phyloP scores from a whole-genome alignment of 1,139 yeast genomes.

The Magnusiomyces magnusii region DNA sequence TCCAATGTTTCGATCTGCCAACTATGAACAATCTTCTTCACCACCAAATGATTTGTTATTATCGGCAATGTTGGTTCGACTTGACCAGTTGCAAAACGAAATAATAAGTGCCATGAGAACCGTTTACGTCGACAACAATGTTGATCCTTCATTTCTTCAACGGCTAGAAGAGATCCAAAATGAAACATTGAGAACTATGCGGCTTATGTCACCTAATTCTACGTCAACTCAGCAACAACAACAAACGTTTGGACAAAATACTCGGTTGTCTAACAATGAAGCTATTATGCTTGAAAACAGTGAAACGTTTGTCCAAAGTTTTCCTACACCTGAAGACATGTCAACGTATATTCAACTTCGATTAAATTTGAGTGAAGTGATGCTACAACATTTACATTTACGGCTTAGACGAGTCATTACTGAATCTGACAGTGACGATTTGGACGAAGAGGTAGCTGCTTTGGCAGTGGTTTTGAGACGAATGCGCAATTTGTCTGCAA shows the following conservation, averaged over 20 bases:
- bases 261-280: no score
- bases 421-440: neutral
- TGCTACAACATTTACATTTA: neutral
- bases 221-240: neutral
- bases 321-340: neutral
- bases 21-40: neutral
- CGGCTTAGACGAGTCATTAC: neutral
- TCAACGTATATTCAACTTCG: neutral
- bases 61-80: neutral
- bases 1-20: neutral
- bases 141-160: neutral
- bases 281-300: neutral
- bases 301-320: neutral
- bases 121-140: neutral
- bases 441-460: neutral
- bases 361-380: neutral
- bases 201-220: neutral
- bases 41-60: neutral
- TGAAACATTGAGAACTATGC: neutral
- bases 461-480: neutral
- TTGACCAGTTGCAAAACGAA: neutral
- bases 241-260: no score
- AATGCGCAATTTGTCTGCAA: neutral
- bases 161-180: neutral
- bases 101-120: neutral